Evolutionary conservation across 345 rosid species (phyloP), one percentile per base, ranked within the genome.

Genomic region (Eucalyptus curtisii): DNA sequence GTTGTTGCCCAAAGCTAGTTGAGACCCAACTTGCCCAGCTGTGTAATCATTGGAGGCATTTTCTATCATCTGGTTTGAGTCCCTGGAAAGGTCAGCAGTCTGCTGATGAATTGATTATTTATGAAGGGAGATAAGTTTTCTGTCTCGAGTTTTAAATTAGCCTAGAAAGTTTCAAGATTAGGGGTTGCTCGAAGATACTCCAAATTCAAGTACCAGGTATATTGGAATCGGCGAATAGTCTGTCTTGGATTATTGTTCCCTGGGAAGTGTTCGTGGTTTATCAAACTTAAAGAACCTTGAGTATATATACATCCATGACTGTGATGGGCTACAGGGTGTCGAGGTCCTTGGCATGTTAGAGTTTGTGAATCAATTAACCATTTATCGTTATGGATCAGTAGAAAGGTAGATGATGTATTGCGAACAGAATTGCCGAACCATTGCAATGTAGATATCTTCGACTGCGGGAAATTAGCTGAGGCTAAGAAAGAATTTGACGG

Each of bases 211-310:
- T 64, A n/a, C 37, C 7, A 1, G 19, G 76, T 64, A 3, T 10
- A n/a, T n/a, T 2, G 2, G 37, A 64, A n/a, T 3, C 0, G 1
- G 15, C 0, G 76, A n/a, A 7, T 0, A 1, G 19, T 7, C 8
- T 2, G 55, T 19, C 55, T 52, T 0, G 19, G 4, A 7, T n/a
- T 64, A 4, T n/a, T 4, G 1, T 13, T n/a, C 1, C 0, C 7
- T 1, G 3, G 19, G 0, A 64, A n/a, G 76, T n/a, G 19, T n/a
- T 13, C 3, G 5, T 3, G 71, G 71, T 64, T 13, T 64, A n/a
- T 64, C 71, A 64, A 4, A 64, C 37, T 64, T 64, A 30, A n/a
- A 61, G 37, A 2, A n/a, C 1, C 37, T 64, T 0, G 0, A 30
- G 19, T 7, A 0, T 13, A n/a, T n/a, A 14, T 14, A 13, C 37